These are phyloP conservation scores for Paecilomyces sp. DNA, from an alignment of 2,329 filamentous ascomycete species.

Conservation along the genomic window DNA sequence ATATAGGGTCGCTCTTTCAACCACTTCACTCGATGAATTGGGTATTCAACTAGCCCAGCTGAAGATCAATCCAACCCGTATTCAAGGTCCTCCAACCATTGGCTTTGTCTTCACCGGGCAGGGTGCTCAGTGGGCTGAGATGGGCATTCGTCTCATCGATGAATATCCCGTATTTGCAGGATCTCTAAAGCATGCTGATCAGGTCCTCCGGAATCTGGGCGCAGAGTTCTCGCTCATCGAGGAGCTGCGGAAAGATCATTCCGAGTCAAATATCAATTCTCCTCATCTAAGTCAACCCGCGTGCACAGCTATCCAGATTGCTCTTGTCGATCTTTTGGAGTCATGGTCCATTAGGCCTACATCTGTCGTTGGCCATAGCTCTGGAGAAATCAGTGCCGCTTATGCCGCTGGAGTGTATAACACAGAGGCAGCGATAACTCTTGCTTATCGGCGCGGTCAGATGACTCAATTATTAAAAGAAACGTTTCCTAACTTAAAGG, in stretches of 20 bases:
- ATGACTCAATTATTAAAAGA: conserved; percentile 5
- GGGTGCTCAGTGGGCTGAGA: conserved; percentile 7
- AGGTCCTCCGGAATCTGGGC: background rate
- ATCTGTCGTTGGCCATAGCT: conserved; percentile 10
- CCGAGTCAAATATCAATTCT: conserved; percentile 13
- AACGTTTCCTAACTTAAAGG: background rate
- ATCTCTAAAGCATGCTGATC: conserved; percentile 8
- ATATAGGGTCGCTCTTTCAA: background rate
- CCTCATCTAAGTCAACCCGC: conserved; percentile 21
- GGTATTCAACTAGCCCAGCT: conserved; percentile 7
- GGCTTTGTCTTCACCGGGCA: conserved; percentile 9
- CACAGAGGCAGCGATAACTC: conserved; percentile 27
- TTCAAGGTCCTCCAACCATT: background rate
- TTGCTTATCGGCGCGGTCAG: conserved; percentile 39
- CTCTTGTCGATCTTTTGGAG: conserved; percentile 20
- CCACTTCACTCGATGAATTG: background rate
- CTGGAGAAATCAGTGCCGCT: conserved; percentile 11
- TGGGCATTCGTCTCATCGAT: conserved; percentile 10
- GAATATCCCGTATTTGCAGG: conserved; percentile 6
- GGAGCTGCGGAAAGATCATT: conserved; percentile 14
- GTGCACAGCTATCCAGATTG: conserved; percentile 23
- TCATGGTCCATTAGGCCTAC: conserved; percentile 10
- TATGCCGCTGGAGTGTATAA: conserved; percentile 19
- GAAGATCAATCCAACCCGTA: conserved; percentile 7
- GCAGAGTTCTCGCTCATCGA: conserved; percentile 15